Base-by-base conservation (phyloP, 2,329 filamentous ascomycete species). In the Talaromyces islandicus region DNA sequence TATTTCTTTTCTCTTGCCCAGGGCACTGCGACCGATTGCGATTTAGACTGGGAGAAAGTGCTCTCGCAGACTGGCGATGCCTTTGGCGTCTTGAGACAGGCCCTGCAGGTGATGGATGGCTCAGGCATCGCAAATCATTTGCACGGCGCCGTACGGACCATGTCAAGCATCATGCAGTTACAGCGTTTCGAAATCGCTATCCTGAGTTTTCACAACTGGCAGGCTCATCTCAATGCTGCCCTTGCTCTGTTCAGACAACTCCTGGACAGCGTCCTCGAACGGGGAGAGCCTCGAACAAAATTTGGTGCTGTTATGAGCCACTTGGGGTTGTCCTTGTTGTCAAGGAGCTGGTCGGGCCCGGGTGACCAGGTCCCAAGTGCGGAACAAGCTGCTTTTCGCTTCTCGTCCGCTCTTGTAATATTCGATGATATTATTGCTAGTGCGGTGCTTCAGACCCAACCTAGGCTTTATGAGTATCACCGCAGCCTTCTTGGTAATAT, bases 1-100 rank as follows among this genome's bases (percentile, higher is more conserved):
- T 86, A 84, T 70, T 86, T 85, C 69, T 81, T 83, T 66, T 78
- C 78, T 63, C 73, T 82, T 35, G 64, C 58, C 10, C 62, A 53
- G 17, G 62, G 57, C 25, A 58, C 54, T 4, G 43, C 57, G 12
- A 43, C 52, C 11, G 59, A 50, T 27, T 60, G 21, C 41, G 54
- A 53, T 17, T 19, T 24, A 46, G 54, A 24, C 3, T 60, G 58
- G 58, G 58, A 60, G 29, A 56, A 53, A 12, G 58, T 60, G 9
- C 29, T 60, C 17, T 12, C 54, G 7, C 53, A 60, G 30, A 55
- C 58, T 12, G 56, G 48, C 9, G 48, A 56, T 56, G 54, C 58
- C 17, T 60, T 60, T 35, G 43, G 29, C 5, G 24, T 60, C 17
- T 48, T 60, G 30, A 51, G 54, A n/a, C 53, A 56, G 53, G 48